Base-by-base conservation (phyloP, 257 asterid genomes). In the Capsicum chinense region DNA sequence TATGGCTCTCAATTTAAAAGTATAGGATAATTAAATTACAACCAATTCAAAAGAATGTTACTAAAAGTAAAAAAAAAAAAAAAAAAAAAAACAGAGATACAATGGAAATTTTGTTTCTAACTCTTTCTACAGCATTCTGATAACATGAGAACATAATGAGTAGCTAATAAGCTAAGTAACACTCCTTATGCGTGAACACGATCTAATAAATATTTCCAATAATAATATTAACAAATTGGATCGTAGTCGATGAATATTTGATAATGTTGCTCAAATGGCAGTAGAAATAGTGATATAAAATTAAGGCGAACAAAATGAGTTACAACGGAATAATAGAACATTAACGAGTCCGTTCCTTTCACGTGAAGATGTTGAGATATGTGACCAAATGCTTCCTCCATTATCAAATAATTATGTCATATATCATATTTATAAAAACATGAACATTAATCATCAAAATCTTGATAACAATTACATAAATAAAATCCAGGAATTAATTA, bases 381-480 rank as follows among this genome's bases (percentile, higher is more conserved):
- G 33, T 26, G 33, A 26, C 33, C 33, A 26, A 1, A 26, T 26
- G 33, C 33, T 26, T 26, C 33, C 33, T 26, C 33, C 33, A 26
- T 26, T 26, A 26, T 26, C 33, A 26, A 26, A 26, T 26, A 47
- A 73, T 62, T 9, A 21, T 73, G 11, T 44, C 59, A n/a, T 26
- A 42, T 44, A 19, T 47, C 60, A n/a, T n/a, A 71, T 73, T 47
- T 2, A 2, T 47, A 71, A 71, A 47, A 47, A 44, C 59, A 71
- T 10, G 17, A 47, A 71, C 37, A 47, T n/a, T 42, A 70, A 42
- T 42, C 17, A 70, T 42, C 17, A 48, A 60, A 73, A 73, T 73
- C 80, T 19, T 73, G 59, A 7, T 48, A 73, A 73, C 19, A 73
- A 19, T 73, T 73, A 19, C 80, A 73, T 19, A 73, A 47, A 73